Evolutionary conservation across 169 alveolate species (phyloP), one percentile per base, ranked within the genome.

Genomic region (Plasmodium blacklocki): DNA sequence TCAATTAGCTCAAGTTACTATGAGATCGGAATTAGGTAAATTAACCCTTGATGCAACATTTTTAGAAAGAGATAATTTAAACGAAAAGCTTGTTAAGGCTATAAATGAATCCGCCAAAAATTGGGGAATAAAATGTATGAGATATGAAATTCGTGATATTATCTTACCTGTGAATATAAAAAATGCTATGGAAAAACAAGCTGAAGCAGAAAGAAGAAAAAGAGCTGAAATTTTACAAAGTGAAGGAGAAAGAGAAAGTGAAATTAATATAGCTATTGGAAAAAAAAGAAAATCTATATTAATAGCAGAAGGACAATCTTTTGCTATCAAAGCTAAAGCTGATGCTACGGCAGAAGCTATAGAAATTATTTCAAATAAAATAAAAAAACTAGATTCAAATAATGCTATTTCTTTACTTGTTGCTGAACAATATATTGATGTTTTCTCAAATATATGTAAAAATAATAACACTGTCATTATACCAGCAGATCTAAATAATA

Each of bases 21-120:
- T 97, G 98, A 93, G 99, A 71, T 96, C 99, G 45, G 99, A 98
- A 74, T 93, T 98, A 70, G 99, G 99, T 19, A 97, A 97, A 87
- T 94, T 97, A n/a, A 96, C 99, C 3, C 94, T 98, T 54, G 99
- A 97, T 92, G 87, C 97, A 68, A 98, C 99, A 9, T 98, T 98
- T 75, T 98, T 97, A 75, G 99, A 97, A 88, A 85, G 99, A 59
- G 99, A 97, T 50, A 94, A 95, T 54, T 94, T 98, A 49, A 98
- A 98, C 88, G 87, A 94, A 32, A 93, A 91, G 59, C 97, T 98
- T 73, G 98, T 98, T 19, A 95, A 95, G 71, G 98, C 95, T 45
- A 96, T 96, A 63, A 96, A 96, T 67, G 95, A 96, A 19, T 98
- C 98, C 12, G 94, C 98, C 11, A 85, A 93, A 92, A 96, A 96